A percentile compares a stretch with the other conserved stretches of the same genome.
Evolutionary conservation across 257 asterid species (phyloP).

Genomic region (Capsicum baccatum): DNA sequence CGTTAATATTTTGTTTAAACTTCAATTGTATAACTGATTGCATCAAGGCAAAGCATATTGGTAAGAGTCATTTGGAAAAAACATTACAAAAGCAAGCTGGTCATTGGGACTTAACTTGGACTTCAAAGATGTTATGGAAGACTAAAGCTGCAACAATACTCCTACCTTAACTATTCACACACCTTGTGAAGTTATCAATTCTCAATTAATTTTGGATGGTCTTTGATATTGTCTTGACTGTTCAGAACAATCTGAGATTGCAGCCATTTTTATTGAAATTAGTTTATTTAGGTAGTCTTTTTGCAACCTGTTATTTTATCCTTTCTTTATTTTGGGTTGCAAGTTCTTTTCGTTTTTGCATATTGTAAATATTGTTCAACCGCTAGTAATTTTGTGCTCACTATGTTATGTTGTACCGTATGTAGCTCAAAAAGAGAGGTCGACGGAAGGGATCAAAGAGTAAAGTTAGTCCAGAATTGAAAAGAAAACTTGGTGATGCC

Average conservation of each 20-base stretch:
- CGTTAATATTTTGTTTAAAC: background rate
- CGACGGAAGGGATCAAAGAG: slow-evolving; percentile 68
- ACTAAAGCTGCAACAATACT: background rate
- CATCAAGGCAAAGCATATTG: background rate
- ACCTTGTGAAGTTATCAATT: slow-evolving; percentile 11
- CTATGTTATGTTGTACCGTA: slow-evolving; percentile 30
- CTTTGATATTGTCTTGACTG: background rate
- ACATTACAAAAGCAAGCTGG: slow-evolving; percentile 11
- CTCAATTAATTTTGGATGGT: background rate
- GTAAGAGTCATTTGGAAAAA: background rate
- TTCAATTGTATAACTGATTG: background rate
- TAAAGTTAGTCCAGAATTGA: slow-evolving; percentile 63
- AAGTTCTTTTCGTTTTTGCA: slow-evolving; percentile 24
- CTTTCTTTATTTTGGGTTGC: background rate
- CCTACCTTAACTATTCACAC: background rate
- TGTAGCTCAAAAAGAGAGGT: slow-evolving; percentile 61
- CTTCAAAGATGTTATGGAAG: background rate
- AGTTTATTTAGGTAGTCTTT: slow-evolving; percentile 8
- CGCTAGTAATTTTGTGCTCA: slow-evolving; percentile 14
- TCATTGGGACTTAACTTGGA: slow-evolving; percentile 11
- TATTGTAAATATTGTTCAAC: background rate
- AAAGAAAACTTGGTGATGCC: slow-evolving; percentile 81
- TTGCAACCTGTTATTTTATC: background rate
- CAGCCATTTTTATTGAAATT: background rate
- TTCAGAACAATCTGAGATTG: background rate